Evolutionary conservation across 75 land plant species (phyloP), one percentile per base, ranked within the genome.

Genomic region (Sequoia sempervirens): DNA sequence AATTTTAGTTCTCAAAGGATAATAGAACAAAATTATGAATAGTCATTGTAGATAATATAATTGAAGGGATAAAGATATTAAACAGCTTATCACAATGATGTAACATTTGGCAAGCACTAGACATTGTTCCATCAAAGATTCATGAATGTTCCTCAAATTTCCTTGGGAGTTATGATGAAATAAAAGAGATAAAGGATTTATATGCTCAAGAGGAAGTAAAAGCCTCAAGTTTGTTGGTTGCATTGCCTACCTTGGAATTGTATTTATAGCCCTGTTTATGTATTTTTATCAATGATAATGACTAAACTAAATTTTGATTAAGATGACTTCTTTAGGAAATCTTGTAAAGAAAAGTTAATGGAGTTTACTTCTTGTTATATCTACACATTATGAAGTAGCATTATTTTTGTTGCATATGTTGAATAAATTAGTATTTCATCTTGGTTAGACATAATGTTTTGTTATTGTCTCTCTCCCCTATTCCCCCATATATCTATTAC

Each of bases 101-200:
- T 81, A 30, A 17, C 23, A 78, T 18, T 52, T 32, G 46, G 83
- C 90, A 97, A 98, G 98, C 98, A 68, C 94, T 97, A 50, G 99
- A 97, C 82, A 82, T 97, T 86, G 87, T 95, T 56, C 99, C 99
- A 4, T 85, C 82, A 38, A 90, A 95, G 82, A 95, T 97, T 72
- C 99, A 97, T 82, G 89, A 95, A 41, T 87, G 98, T 26, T 97
- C 99, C 66, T 92, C 99, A 40, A 86, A 95, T 46, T 97, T 97
- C 79, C 92, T 97, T 58, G 98, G 99, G 58, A 97, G 99, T 90
- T 97, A 90, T 79, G 96, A 97, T 82, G 99, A 97, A 86, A 88
- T 97, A 26, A 98, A 95, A 81, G 94, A 97, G 83, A 93, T 97
- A 81, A 97, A 95, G 85, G 90, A 87, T 23, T 83, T 97, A 64